Evolutionary conservation across 257 asterid genomes (phyloP).

Genomic region (Jaltomata sinuosa): DNA sequence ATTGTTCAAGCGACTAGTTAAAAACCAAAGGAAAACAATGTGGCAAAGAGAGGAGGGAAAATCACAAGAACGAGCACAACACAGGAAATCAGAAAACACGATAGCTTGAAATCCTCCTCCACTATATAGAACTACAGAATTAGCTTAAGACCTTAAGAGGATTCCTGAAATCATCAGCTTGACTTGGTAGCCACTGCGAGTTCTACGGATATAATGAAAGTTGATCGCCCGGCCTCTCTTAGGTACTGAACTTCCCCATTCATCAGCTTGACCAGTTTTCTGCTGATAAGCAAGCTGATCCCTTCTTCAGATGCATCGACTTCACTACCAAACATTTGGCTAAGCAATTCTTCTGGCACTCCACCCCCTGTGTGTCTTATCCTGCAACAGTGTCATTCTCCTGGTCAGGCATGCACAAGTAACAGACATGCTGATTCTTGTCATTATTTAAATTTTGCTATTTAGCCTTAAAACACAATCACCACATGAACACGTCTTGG

Average conservation of each 20-base stretch:
- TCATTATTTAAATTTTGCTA: background rate
- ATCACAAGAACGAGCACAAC: background rate
- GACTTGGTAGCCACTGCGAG: conserved; percentile 58
- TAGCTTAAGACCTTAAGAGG: background rate
- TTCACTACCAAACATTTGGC: conserved; percentile 74
- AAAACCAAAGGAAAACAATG: background rate
- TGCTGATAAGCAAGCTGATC: conserved; percentile 69
- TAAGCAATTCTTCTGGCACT: conserved; percentile 62
- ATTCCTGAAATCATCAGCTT: background rate
- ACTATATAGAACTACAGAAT: background rate
- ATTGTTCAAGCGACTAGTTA: background rate
- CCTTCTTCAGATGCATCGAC: conserved; percentile 66
- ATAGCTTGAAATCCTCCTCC: background rate
- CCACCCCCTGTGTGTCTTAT: conserved; percentile 79
- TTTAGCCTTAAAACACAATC: background rate
- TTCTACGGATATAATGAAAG: conserved; percentile 71
- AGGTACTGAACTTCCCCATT: conserved; percentile 94
- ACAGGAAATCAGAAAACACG: background rate
- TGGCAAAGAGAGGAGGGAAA: background rate
- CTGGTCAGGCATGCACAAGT: background rate
- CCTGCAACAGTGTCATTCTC: conserved; percentile 24
- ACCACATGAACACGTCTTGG: background rate
- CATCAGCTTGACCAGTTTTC: conserved; percentile 91
- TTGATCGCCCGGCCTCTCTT: conserved; percentile 70
- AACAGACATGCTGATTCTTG: background rate